These are phyloP conservation scores for Xylariaceae sp. DNA, from an alignment of 2,329 filamentous ascomycete genomes.

Conservation along the genomic window DNA sequence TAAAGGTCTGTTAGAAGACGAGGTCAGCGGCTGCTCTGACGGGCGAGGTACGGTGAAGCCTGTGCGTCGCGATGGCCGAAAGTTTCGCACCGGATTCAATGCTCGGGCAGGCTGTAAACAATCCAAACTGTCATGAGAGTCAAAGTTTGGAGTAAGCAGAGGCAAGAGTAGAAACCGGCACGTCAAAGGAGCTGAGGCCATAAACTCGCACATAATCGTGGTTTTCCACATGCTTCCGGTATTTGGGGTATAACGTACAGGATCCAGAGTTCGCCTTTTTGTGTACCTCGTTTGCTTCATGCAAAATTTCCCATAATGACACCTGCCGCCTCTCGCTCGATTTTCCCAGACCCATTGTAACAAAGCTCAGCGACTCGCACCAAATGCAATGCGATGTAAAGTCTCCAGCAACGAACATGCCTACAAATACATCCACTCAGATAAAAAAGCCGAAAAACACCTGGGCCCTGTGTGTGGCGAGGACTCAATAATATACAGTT, in stretches of 20 bases:
- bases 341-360: constrained; percentile 1
- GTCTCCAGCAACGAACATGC: background rate
- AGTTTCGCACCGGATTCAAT: too few species aligned
- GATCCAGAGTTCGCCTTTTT: constrained; percentile 9
- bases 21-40: too few species aligned
- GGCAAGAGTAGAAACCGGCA: background rate
- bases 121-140: too few species aligned
- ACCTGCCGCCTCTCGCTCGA: constrained; percentile 9
- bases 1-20: too few species aligned
- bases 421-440: constrained; percentile 11
- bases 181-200: background rate
- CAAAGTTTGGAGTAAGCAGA: too few species aligned
- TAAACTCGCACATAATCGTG: background rate
- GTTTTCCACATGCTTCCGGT: background rate
- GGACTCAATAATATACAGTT: constrained; percentile 10
- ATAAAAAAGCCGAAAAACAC: background rate
- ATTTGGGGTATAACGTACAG: constrained; percentile 3
- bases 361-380: background rate
- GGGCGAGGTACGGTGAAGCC: too few species aligned
- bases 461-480: background rate
- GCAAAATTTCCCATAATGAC: constrained; percentile 7
- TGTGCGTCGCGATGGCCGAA: too few species aligned
- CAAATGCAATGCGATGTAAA: background rate
- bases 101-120: too few species aligned
- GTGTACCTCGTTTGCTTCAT: constrained; percentile 7